Evolutionary conservation across 371 early-diverging fungal genomes (phyloP), one percentile per base, ranked within the genome.

Genomic region (Capillidium rhysosporum): DNA sequence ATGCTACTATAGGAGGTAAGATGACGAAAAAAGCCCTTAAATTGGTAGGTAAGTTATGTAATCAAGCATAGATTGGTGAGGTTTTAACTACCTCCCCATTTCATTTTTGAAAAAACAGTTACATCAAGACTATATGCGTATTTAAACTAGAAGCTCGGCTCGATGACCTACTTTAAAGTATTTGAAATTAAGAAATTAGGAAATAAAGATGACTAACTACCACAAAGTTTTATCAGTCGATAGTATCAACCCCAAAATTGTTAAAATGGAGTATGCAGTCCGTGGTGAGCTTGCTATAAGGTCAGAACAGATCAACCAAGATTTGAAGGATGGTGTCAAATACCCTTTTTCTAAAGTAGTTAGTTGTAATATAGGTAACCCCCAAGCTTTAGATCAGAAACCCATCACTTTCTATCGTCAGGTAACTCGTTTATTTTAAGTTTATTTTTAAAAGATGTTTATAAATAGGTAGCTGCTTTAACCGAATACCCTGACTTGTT

Each of bases 391-490:
- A 9, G 65, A 72, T 40, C 97, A 97, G 68, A 78, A 80, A 59
- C 97, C 97, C n/a, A 86, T 97, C 63, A 89, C 98, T 20, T 97
- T 93, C 62, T 84, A 90, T 71, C 82, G 98, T 56, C 95, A 96
- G 73, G 88, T 84, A 70, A 59, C 34, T 39, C 31, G 20, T 46
- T 46, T 9, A 46, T 5, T 9, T 25, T 7, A 26, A n/a, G n/a
- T 25, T 10, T 46, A 12, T 20, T 25, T 18, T 10, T 25, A 10
- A 8, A 24, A 24, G 9, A 24, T 25, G 9, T 25, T 12, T 23
- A 30, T 25, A 23, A 18, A 44, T 60, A 83, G 84, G 89, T 93
- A 24, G 73, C 84, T 26, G 76, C 91, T 10, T 67, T 94, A 53
- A 72, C 81, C 45, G 92, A 93, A 60, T 86, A 86, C 60, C 79